phyloP scores from a whole-genome alignment of 2,329 filamentous ascomycete genomes.

The Colletotrichum viniferum region DNA sequence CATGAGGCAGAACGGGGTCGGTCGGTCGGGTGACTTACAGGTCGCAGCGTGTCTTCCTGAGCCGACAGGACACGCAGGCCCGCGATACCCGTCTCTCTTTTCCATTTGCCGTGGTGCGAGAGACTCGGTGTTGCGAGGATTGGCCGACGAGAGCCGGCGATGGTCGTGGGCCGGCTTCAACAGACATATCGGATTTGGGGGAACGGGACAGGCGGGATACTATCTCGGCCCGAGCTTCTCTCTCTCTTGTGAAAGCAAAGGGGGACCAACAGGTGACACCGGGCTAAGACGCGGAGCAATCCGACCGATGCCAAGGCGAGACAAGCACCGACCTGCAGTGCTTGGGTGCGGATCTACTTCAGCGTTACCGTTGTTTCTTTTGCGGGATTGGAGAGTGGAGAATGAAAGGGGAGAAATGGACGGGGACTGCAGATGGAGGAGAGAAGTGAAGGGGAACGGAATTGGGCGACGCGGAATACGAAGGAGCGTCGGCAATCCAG shows the following conservation, averaged over 20 bases:
- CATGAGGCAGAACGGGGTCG: background rate
- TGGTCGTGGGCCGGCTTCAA: background rate
- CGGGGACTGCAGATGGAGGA: background rate
- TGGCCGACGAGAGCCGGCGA: background rate
- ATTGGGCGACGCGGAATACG: background rate
- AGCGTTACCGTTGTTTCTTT: background rate
- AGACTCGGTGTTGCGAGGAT: background rate
- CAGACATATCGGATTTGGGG: background rate
- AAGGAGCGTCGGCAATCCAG: conserved; percentile 11
- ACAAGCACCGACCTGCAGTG: background rate
- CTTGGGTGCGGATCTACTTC: background rate
- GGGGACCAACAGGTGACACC: background rate
- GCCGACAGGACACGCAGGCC: conserved; percentile 34
- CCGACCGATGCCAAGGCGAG: background rate
- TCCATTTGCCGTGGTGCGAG: conserved; percentile 13
- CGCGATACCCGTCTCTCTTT: conserved; percentile 34
- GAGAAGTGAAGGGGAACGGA: background rate
- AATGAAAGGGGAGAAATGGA: background rate
- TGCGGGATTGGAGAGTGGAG: background rate
- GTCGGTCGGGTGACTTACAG: conserved; percentile 27
- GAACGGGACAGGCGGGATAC: background rate
- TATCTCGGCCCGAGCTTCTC: background rate
- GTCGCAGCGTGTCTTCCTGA: conserved; percentile 35
- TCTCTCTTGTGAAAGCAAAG: background rate
- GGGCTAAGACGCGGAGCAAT: background rate